Conservation (phyloP, 2,329 filamentous ascomycete species). For the Elsinoe batatas region DNA sequence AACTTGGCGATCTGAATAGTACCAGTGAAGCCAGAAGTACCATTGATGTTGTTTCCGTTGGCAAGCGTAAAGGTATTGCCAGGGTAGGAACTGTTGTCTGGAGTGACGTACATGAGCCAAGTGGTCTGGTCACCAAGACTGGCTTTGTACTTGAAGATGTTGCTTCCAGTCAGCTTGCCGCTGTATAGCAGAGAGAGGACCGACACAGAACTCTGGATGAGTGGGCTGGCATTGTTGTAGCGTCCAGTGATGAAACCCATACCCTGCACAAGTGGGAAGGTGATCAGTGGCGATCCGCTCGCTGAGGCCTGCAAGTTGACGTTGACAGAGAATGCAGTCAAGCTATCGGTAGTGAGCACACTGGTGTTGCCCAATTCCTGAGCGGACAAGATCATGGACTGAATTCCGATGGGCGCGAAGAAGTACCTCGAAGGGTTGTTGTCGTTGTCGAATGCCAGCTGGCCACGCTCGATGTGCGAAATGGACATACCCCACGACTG, state of each 20-base stretch:
- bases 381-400: constrained; percentile 72
- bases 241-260: constrained; percentile 77
- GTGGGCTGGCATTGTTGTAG: constrained; percentile 58
- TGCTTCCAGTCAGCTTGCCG: constrained; percentile 47
- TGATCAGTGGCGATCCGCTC: constrained; percentile 49
- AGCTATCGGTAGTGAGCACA: constrained; percentile 41
- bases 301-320: constrained; percentile 54
- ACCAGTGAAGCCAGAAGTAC: constrained; percentile 61
- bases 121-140: constrained; percentile 56
- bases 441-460: constrained; percentile 38
- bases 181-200: constrained; percentile 53
- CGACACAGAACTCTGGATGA: constrained; percentile 64
- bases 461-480: constrained; percentile 58
- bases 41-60: constrained; percentile 55
- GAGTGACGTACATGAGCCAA: constrained; percentile 74
- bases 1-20: constrained; percentile 77
- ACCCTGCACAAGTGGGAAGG: constrained; percentile 77
- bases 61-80: constrained; percentile 52
- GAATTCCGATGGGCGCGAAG: constrained; percentile 70
- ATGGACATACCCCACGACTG: constrained; percentile 69
- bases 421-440: constrained; percentile 48
- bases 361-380: constrained; percentile 57
- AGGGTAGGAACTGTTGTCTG: constrained; percentile 46
- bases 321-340: constrained; percentile 51
- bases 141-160: constrained; percentile 67